Conservation (phyloP, 495 filamentous ascomycete species). For the Xylaria intraflava region DNA sequence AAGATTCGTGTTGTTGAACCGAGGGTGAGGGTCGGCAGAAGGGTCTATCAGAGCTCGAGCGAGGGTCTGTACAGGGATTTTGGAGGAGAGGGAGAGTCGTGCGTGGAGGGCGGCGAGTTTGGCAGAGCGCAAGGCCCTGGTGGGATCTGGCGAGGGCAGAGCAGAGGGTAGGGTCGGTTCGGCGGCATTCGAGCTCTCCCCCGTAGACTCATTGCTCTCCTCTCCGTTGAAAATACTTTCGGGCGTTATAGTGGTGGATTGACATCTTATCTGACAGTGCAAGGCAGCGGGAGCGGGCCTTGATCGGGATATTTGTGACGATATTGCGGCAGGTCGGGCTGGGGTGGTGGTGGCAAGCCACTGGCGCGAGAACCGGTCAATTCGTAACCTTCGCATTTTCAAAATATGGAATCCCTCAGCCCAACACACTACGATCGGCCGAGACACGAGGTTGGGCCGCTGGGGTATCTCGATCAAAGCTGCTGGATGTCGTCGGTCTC, state of each 20-base stretch:
- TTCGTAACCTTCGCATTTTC: slow-evolving; percentile 51
- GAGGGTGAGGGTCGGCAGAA: slow-evolving; percentile 66
- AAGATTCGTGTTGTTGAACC: slow-evolving; percentile 78
- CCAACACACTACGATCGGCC: slow-evolving; percentile 18
- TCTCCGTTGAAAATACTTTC: slow-evolving; percentile 17
- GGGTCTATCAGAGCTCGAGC: slow-evolving; percentile 78
- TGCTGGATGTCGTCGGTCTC: slow-evolving; percentile 18
- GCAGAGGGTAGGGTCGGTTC: neutral
- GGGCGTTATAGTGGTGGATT: slow-evolving; percentile 19
- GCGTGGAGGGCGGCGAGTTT: slow-evolving; percentile 93
- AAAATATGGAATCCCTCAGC: slow-evolving; percentile 18
- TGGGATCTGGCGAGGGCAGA: slow-evolving; percentile 61
- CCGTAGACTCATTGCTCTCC: neutral
- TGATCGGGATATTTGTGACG: slow-evolving; percentile 21
- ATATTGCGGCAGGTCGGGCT: slow-evolving; percentile 11
- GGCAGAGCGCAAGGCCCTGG: slow-evolving; percentile 64
- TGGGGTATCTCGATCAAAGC: slow-evolving; percentile 16
- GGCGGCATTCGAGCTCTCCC: neutral
- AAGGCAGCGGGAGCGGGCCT: slow-evolving; percentile 20
- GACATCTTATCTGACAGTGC: slow-evolving; percentile 24
- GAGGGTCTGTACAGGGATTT: slow-evolving; percentile 77
- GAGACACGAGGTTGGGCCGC: slow-evolving; percentile 21
- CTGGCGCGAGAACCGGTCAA: slow-evolving; percentile 65
- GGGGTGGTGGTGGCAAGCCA: slow-evolving; percentile 44
- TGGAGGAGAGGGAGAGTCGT: slow-evolving; percentile 74